phyloP scores from a whole-genome alignment of 2,329 filamentous ascomycete genomes.

The Cladosporium halotolerans region DNA sequence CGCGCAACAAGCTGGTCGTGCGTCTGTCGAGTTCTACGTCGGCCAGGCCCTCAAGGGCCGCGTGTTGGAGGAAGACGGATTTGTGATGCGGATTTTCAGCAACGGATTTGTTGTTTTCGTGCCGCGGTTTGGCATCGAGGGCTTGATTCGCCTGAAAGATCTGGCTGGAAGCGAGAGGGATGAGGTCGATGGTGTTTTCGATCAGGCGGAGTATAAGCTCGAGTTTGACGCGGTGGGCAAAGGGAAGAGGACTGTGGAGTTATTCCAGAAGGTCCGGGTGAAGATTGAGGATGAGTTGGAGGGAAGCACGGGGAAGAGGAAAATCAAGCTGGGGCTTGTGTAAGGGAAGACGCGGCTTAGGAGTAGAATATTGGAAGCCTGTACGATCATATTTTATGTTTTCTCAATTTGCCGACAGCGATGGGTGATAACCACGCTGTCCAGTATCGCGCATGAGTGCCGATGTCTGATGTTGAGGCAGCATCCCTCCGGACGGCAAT shows the following conservation, averaged over 20 bases:
- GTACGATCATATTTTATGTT: background rate
- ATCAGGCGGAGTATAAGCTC: conserved; percentile 78
- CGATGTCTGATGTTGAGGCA: no score
- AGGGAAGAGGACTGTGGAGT: conserved; percentile 55
- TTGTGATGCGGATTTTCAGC: conserved; percentile 94
- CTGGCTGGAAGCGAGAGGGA: conserved; percentile 54
- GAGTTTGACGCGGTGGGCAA: conserved; percentile 46
- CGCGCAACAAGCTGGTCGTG: conserved; percentile 88
- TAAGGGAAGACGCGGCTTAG: background rate
- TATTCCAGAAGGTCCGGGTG: conserved; percentile 89
- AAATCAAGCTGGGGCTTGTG: conserved; percentile 62
- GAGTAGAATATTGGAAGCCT: no score
- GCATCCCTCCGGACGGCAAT: no score
- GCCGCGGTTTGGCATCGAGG: conserved; percentile 90
- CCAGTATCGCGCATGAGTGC: no score
- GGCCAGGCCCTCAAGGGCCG: conserved; percentile 85
- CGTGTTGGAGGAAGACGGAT: conserved; percentile 76
- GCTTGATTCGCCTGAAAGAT: conserved; percentile 79
- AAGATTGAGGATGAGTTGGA: conserved; percentile 89
- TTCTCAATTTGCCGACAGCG: background rate
- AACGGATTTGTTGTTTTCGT: conserved; percentile 98
- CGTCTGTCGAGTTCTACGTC: conserved; percentile 95
- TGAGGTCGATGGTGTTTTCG: conserved; percentile 72
- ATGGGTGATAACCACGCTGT: background rate
- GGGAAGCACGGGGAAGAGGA: conserved; percentile 91